Base-by-base conservation (phyloP, 2,329 filamentous ascomycete species). In the Xylariaceae sp. region DNA sequence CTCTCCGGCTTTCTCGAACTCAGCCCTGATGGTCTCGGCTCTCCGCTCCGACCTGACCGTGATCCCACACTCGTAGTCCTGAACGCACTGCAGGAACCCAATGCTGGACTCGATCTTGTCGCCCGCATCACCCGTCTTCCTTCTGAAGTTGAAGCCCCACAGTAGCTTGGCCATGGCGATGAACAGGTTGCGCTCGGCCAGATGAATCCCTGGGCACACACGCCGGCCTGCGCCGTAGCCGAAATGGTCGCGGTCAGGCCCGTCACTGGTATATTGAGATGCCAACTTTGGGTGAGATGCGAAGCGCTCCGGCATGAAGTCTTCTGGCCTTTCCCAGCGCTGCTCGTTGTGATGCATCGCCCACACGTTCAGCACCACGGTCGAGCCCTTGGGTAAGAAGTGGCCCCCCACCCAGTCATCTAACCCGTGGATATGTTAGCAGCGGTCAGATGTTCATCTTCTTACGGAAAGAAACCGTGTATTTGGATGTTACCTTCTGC, bases 181-280 rank as follows among this genome's bases (percentile, higher is more conserved):
- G 43, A 63, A 67, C 15, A 74, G 54, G 18, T 61, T 69, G 4
- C 69, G 63, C 53, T 76, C 72, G 2, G 71, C 69, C 4, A 78
- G 60, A 42, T 76, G 68, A 11, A 72, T 69, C 0, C 72, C 72
- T 0, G 65, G 66, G 45, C 72, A 74, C 18, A 74, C 65, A 6
- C 72, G 64, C 1, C 72, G 61, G 1, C 72, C 72, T 11, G 61
- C 63, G 4, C 71, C 71, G 50, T 72, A 75, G 3, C 61, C 61
- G 45, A 69, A 75, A 48, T 74, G 71, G 43, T 69, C 65, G 7
- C 65, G 61, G 4, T 47, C 42, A 9, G 41, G 37, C 13, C 49
- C 49, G 32, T 49, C 49, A 2, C 50, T 49, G 3, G 63, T 57
- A 35, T 63, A 58, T 16, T 64, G 58, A 13, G 65, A 59, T 4